Conservation (phyloP, 495 filamentous ascomycete genomes). For the Neurospora sp. region DNA sequence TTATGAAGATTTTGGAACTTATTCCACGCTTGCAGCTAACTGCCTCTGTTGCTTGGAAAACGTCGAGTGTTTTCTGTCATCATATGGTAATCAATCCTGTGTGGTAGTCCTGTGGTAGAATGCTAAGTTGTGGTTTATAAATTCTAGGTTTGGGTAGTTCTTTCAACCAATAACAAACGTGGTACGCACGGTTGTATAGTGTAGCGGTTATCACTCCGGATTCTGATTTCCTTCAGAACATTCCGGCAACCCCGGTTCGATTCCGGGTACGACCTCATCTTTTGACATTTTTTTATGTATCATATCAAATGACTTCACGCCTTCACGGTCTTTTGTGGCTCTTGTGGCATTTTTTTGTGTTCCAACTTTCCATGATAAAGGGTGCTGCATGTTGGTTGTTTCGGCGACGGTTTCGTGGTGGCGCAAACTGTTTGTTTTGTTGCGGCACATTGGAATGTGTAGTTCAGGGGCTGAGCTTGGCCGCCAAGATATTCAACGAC, state of each 20-base stretch:
- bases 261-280: conserved; percentile 22
- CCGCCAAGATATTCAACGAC: not conserved
- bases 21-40: not conserved
- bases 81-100: not conserved
- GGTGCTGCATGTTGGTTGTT: not conserved
- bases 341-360: not conserved
- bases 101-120: not conserved
- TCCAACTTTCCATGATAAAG: not conserved
- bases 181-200: not conserved
- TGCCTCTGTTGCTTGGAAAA: not conserved
- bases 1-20: not conserved
- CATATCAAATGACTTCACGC: no score
- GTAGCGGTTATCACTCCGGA: not conserved
- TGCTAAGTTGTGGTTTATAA: not conserved
- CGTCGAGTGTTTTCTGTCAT: not conserved
- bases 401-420: not conserved
- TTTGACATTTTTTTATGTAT: not conserved
- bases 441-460: not conserved
- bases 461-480: not conserved
- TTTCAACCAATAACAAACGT: not conserved
- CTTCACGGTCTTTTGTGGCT: not conserved
- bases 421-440: not conserved
- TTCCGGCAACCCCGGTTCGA: conserved; percentile 25
- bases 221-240: not conserved
- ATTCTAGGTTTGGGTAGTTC: fast-evolving